Conservation (phyloP, 148 eudicot genomes). For the Bassia scoparia region DNA sequence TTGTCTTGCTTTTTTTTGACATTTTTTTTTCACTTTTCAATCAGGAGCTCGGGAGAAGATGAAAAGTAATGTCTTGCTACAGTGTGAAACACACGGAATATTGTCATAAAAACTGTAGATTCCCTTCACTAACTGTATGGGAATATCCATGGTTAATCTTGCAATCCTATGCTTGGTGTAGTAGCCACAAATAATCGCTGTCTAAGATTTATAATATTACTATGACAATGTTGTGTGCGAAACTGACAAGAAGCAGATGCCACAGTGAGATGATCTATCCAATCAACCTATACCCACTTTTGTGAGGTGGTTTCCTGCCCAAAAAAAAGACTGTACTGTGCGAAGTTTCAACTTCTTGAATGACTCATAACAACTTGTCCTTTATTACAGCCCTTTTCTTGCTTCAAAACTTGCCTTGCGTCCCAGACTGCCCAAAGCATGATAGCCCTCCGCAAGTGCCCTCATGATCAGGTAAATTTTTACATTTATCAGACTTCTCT, state of each 20-base stretch:
- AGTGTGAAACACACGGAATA: slow-evolving; percentile 94
- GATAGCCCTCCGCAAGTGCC: no score
- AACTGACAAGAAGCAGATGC: not conserved
- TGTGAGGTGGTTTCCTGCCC: no score
- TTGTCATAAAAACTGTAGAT: slow-evolving; percentile 94
- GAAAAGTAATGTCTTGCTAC: slow-evolving; percentile 86
- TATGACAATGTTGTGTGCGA: not conserved
- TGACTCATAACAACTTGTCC: no score
- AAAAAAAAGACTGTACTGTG: no score
- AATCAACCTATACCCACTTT: no score
- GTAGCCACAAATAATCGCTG: not conserved
- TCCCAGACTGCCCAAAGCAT: no score
- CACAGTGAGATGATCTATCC: no score
- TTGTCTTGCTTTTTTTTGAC: not conserved
- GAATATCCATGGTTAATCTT: slow-evolving; percentile 7
- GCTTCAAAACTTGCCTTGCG: no score
- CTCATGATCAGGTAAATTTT: no score
- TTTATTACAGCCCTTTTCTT: no score
- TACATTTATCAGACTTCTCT: no score
- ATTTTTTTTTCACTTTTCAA: slow-evolving; percentile 12
- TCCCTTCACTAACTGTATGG: slow-evolving; percentile 18
- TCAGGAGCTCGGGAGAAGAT: slow-evolving; percentile 96
- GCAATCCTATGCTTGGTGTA: slow-evolving; percentile 4
- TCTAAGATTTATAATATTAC: not conserved
- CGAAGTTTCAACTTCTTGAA: no score